These are phyloP conservation scores for Lojkania enalia DNA, from an alignment of 2,329 filamentous ascomycete species.

Conservation along the genomic window DNA sequence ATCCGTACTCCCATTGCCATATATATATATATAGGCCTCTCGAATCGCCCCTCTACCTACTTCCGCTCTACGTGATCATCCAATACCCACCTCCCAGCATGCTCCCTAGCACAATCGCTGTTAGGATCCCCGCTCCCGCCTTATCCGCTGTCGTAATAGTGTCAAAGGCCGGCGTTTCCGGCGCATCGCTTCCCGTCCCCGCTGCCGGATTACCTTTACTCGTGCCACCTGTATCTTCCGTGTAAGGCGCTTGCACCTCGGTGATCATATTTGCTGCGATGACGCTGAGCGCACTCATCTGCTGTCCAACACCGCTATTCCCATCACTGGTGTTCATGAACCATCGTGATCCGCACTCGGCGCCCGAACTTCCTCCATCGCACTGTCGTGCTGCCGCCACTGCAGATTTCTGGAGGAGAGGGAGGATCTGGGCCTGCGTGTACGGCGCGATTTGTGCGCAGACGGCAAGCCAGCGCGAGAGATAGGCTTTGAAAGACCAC, in stretches of 20 bases:
- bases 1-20: too few relatives aligned
- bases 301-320: constrained; percentile 57
- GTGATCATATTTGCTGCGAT: constrained; percentile 52
- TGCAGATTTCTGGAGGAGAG: constrained; percentile 58
- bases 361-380: constrained; percentile 48
- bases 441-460: constrained; percentile 62
- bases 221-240: constrained; percentile 56
- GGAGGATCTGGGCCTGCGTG: constrained; percentile 55
- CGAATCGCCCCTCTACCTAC: too few relatives aligned
- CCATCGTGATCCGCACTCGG: constrained; percentile 51
- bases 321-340: constrained; percentile 49
- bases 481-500: constrained; percentile 51
- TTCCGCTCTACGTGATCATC: constrained; percentile 18
- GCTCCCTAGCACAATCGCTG: constrained; percentile 32
- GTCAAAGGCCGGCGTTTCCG: constrained; percentile 23
- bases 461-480: constrained; percentile 55
- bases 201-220: constrained; percentile 50
- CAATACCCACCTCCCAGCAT: constrained; percentile 26
- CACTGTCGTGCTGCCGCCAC: constrained; percentile 59
- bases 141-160: constrained; percentile 44
- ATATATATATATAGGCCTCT: too few relatives aligned
- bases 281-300: constrained; percentile 60
- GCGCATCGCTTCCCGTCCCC: constrained; percentile 36
- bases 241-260: constrained; percentile 48
- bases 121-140: constrained; percentile 50